phyloP scores from a whole-genome alignment of 2,329 filamentous ascomycete species.

The Colletotrichum godetiae region DNA sequence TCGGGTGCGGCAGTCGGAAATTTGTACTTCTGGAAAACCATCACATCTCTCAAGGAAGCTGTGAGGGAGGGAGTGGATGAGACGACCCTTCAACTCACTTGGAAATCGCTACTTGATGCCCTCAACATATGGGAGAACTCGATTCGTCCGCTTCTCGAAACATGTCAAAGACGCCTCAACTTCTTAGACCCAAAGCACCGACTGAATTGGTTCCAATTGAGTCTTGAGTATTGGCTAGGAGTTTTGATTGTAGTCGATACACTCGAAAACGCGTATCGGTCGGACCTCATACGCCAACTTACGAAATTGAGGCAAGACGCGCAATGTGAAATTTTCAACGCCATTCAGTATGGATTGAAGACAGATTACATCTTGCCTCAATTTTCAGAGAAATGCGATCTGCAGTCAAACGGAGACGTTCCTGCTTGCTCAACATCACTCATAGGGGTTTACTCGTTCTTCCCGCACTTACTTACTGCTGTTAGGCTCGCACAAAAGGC shows the following conservation, averaged over 20 bases:
- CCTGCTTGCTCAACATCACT: no score
- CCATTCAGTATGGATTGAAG: not conserved
- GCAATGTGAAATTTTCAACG: conserved; percentile 31
- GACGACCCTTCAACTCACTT: conserved; percentile 25
- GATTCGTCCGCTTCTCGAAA: conserved; percentile 14
- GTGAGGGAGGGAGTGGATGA: conserved; percentile 30
- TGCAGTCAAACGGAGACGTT: no score
- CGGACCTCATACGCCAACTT: not conserved
- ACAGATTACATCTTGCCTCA: no score
- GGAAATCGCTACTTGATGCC: conserved; percentile 19
- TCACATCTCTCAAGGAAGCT: not conserved
- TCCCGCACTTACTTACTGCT: no score
- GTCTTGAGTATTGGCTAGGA: conserved; percentile 30
- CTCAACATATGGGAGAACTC: conserved; percentile 1
- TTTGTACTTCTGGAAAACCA: conserved; percentile 21
- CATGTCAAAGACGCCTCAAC: conserved; percentile 28
- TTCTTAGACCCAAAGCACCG: conserved; percentile 16
- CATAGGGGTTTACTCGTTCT: no score
- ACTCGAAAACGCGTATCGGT: conserved; percentile 4
- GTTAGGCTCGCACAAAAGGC: no score
- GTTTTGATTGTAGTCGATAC: conserved; percentile 24
- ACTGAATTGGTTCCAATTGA: conserved; percentile 23
- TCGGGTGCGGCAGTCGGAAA: no score
- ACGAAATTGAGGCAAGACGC: conserved; percentile 21
- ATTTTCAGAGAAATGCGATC: no score